These are phyloP conservation scores for Ormosia semicastrata DNA, from an alignment of 306 rosid genomes.

Conservation along the genomic window DNA sequence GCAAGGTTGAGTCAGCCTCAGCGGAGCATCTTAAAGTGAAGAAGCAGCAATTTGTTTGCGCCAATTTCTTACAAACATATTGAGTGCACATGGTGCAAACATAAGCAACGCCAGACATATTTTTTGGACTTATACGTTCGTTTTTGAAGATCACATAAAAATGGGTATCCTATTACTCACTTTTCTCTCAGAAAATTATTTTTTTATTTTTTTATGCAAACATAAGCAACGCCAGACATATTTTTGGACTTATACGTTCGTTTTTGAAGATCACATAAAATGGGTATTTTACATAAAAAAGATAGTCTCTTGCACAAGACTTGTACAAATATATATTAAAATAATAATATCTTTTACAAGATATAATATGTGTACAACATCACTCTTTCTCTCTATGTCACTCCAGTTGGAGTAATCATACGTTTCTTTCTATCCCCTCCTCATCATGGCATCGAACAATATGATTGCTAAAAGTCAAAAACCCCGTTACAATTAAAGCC, in stretches of 20 bases:
- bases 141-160: neutral
- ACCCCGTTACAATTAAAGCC: neutral
- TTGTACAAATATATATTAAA: neutral
- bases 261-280: neutral
- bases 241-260: neutral
- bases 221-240: no score
- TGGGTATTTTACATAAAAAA: neutral
- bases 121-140: neutral
- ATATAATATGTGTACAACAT: neutral
- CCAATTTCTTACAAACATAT: conserved; percentile 8
- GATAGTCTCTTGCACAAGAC: neutral
- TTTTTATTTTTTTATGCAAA: neutral
- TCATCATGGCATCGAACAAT: neutral
- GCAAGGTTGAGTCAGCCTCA: neutral
- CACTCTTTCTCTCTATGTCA: neutral
- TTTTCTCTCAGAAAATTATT: neutral
- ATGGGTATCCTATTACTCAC: neutral
- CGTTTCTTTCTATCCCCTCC: conserved; percentile 3
- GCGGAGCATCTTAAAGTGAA: neutral
- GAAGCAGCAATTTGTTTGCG: conserved; percentile 5
- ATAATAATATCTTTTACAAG: neutral
- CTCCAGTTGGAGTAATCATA: conserved; percentile 16
- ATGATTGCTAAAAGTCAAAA: conserved; percentile 40
- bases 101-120: neutral
- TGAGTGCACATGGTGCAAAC: conserved; percentile 11